Evolutionary conservation across 306 rosid genomes (phyloP).

Genomic region (Rosa persica): DNA sequence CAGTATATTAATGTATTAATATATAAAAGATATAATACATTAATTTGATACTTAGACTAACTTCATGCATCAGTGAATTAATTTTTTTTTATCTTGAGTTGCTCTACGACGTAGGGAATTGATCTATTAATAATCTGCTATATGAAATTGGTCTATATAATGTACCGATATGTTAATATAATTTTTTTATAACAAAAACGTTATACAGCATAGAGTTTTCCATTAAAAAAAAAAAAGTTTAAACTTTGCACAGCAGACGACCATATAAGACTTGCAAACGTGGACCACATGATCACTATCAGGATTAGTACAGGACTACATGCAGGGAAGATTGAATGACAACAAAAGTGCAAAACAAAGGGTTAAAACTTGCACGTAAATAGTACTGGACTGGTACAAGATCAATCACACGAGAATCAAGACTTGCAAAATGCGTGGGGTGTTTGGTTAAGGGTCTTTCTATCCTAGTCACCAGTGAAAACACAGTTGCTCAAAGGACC

Average conservation of each 20-base stretch:
- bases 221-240: background rate
- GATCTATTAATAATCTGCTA: no score
- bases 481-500: conserved; percentile 89
- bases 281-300: background rate
- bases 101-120: background rate
- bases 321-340: conserved; percentile 3
- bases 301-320: background rate
- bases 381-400: conserved; percentile 7
- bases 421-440: conserved; percentile 67
- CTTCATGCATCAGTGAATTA: no score
- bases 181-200: no score
- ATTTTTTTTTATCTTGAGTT: background rate
- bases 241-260: background rate
- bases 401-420: conserved; percentile 37
- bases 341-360: conserved; percentile 6
- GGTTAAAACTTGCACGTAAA: conserved; percentile 19
- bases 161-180: no score
- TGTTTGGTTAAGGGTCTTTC: conserved; percentile 73
- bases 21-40: no score
- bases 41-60: no score
- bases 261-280: background rate
- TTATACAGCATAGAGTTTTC: no score
- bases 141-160: no score
- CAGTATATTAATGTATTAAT: background rate
- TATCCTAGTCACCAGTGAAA: conserved; percentile 80